Evolutionary conservation across 345 rosid species (phyloP), one percentile per base, ranked within the genome.

Genomic region (Populus simonii): DNA sequence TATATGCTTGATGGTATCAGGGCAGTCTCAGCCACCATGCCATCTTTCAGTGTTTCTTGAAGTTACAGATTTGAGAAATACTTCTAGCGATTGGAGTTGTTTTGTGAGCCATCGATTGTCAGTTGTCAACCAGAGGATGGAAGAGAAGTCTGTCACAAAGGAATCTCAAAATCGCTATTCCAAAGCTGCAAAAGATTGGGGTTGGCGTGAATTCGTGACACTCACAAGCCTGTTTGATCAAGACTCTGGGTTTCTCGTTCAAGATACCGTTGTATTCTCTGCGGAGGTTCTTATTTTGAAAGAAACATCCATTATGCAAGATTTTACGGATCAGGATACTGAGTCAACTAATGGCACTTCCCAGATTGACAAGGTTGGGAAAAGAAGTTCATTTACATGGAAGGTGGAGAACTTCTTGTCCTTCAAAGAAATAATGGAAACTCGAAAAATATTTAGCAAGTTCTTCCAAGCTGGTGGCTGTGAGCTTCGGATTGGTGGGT

Each of bases 11-110:
- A 81, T 89, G 92, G 88, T 88, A 90, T 84, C 97, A 96, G 99
- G 99, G 90, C 99, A 96, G 97, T 96, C 99, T 85, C 99, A 96
- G 90, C 99, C 99, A 86, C 99, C 99, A 72, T 92, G 99, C 84
- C 99, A 96, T 88, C 93, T 96, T 83, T 96, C 99, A 18, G 99
- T 96, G 77, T 96, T 96, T 86, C 99, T 96, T 78, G 99, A 96
- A 90, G 99, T 96, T 76, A 96, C 98, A 6, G 99, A 96, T 88
- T 92, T 97, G 35, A 89, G 98, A 79, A 92, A 88, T 84, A 89
- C 97, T 82, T 87, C 93, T 39, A 90, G 83, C 82, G 98, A 96
- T 70, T 96, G 99, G 99, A 96, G 98, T 79, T 96, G 99, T 87
- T 96, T 96, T 89, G 99, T 96, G 80, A 96, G 99, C 84, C 99